Base-by-base conservation (phyloP, 164 flowering plant species). In the Umbilicus rupestris region DNA sequence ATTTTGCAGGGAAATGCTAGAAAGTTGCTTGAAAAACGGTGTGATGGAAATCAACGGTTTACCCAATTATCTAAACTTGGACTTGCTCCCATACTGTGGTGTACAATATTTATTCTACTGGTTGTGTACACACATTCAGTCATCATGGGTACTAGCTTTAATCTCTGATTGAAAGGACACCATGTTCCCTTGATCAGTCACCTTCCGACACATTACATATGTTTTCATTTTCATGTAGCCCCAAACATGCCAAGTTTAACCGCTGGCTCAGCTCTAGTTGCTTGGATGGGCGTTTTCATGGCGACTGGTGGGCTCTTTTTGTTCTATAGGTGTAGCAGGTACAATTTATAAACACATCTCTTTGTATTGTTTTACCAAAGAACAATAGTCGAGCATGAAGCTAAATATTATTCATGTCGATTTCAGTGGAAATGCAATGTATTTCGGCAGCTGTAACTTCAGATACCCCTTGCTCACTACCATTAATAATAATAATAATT, bases 321-420 rank as follows among this genome's bases (percentile, higher is more conserved):
- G 84, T 87, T 93, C 70, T 86, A 88, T 69, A 81, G 87, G 73
- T 93, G 98, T 78, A 90, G 94, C 90, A 86, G 97, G 98, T 93
- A 81, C 62, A 33, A 8, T 57, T 75, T 60, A 57, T 17, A 10
- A 33, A 62, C 16, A 20, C 28, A 35, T 31, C 59, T 52, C 26
- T 52, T 28, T 52, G 59, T 24, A 26, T 8, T 52, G 10, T 9
- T 26, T 10, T 24, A 26, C 12, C 44, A 10, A 9, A 14, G 44
- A 41, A 14, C 2, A 2, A 41, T 9, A 41, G 7, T 9, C 2
- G 16, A 7, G 44, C 6, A 10, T 41, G 12, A 41, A 41, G 10
- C 1, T 41, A 9, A 41, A 41, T 0, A 9, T 14, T 0, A 7
- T 41, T 14, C 44, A 41, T 41, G 44, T 41, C 44, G 44, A 12